Conservation (phyloP, 2,329 filamentous ascomycete species). For the Diplodia seriata region DNA sequence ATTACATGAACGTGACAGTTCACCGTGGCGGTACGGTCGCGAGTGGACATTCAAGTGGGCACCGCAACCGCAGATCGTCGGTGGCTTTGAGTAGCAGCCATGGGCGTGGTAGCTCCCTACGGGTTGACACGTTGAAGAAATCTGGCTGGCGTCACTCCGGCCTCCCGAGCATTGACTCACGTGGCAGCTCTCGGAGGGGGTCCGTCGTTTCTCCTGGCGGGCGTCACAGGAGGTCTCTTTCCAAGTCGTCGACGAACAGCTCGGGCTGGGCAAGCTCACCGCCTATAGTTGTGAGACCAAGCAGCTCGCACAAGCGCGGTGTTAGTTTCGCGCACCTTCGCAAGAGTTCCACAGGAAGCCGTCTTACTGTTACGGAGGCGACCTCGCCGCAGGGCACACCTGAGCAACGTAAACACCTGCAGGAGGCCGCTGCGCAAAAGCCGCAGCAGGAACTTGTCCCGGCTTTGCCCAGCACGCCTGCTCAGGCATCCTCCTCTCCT, state of each 20-base stretch:
- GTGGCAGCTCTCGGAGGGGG: constrained; percentile 38
- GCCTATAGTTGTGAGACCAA: constrained; percentile 56
- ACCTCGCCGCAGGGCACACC: constrained; percentile 43
- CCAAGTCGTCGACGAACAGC: constrained; percentile 53
- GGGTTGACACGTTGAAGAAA: constrained; percentile 50
- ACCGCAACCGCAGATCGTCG: constrained; percentile 22
- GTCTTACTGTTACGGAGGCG: constrained; percentile 40
- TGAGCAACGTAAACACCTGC: constrained; percentile 43
- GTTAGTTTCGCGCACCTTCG: constrained; percentile 68
- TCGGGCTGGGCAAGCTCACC: constrained; percentile 57
- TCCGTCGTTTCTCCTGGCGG: constrained; percentile 36
- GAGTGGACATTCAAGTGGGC: constrained; percentile 40
- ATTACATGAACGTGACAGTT: constrained; percentile 67
- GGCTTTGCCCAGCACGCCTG: constrained; percentile 22
- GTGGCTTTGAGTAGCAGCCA: constrained; percentile 35
- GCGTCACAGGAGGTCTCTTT: constrained; percentile 39
- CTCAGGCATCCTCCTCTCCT: constrained; percentile 12
- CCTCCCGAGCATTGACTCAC: constrained; percentile 44
- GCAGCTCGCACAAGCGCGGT: constrained; percentile 63
- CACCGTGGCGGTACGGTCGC: constrained; percentile 59
- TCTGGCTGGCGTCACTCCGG: constrained; percentile 43
- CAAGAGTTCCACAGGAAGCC: constrained; percentile 52
- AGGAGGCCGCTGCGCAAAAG: constrained; percentile 38
- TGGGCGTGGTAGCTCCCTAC: constrained; percentile 52
- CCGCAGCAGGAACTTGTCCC: constrained; percentile 39